Evolutionary conservation across 176 grass and related monocot species (phyloP), one percentile per base, ranked within the genome.

Genomic region (Aegilops sharonensis): DNA sequence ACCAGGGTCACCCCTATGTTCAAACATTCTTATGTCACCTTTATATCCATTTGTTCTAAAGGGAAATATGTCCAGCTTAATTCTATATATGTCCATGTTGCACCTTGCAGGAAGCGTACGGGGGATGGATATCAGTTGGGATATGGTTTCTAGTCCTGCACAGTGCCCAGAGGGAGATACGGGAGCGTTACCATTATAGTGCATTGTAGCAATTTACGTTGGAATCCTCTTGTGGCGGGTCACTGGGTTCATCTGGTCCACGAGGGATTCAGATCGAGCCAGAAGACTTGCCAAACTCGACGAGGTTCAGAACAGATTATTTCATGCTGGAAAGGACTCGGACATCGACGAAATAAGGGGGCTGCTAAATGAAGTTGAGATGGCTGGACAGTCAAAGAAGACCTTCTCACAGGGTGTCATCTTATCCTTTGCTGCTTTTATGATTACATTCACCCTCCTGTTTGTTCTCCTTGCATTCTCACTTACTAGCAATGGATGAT

Each of bases 131-230:
- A 40, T 98, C 96, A 30, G 78, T 82, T 61, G 56, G 54, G 4
- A 85, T 95, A 89, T 98, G 96, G 96, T 21, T 92, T 32, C 90
- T 95, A 0, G 96, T 95, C 63, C 27, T 95, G 11, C 96, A 98
- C 47, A 94, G 96, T 25, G 96, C 93, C 0, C 96, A 95, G 57
- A 95, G 93, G 88, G 96, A 98, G 76, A 84, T 92, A 71, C 88
- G 93, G 1, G 96, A 98, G 35, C 92, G 91, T 5, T 88, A 98
- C 64, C 96, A 98, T 64, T 98, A 95, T 77, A 85, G 75, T 1
- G 93, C 27, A 32, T 98, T 6, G 96, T 89, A 7, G 96, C 96
- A n/a, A 94, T 98, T 79, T 98, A 98, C 11, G 88, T 95, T 0
- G 91, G 96, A 66, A 82, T 98, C 72, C 84, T 98, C 11, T 63